phyloP scores from a whole-genome alignment of 805 yeast species.

The Komagataella kurtzmanii region DNA sequence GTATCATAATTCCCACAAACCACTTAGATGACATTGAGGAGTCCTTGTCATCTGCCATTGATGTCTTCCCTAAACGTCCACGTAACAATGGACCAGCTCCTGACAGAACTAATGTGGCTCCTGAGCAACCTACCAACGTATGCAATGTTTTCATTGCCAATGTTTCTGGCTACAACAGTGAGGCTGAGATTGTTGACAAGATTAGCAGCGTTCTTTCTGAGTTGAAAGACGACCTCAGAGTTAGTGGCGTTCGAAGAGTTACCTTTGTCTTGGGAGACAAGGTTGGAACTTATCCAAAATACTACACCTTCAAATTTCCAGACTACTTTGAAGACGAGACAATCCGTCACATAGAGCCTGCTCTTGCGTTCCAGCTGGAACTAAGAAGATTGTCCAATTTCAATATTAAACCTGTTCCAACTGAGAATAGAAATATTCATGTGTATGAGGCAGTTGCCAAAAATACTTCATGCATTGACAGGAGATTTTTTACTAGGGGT shows the following conservation, averaged over 20 bases:
- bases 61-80: constrained; percentile 41
- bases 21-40: constrained; percentile 90
- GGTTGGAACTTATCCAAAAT: constrained; percentile 85
- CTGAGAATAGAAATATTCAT: constrained; percentile 94
- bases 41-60: constrained; percentile 61
- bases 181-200: constrained; percentile 51
- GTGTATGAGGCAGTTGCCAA: constrained; percentile 95
- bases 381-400: constrained; percentile 89
- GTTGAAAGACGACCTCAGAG: constrained; percentile 52
- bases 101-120: constrained; percentile 13
- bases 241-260: constrained; percentile 77
- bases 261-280: constrained; percentile 80
- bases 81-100: constrained; percentile 8
- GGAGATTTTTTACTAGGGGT: constrained; percentile 94
- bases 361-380: constrained; percentile 94
- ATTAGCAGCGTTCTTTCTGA: constrained; percentile 55
- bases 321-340: constrained; percentile 77
- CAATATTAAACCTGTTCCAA: constrained; percentile 85
- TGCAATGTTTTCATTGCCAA: constrained; percentile 68
- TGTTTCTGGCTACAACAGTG: constrained; percentile 61
- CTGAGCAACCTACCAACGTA: constrained; percentile 52
- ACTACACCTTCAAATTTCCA: constrained; percentile 91
- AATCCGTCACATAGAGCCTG: constrained; percentile 96
- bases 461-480: constrained; percentile 68
- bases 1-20: constrained; percentile 67